phyloP scores from a whole-genome alignment of 2,329 filamentous ascomycete genomes.

The Clathrospora elynae region DNA sequence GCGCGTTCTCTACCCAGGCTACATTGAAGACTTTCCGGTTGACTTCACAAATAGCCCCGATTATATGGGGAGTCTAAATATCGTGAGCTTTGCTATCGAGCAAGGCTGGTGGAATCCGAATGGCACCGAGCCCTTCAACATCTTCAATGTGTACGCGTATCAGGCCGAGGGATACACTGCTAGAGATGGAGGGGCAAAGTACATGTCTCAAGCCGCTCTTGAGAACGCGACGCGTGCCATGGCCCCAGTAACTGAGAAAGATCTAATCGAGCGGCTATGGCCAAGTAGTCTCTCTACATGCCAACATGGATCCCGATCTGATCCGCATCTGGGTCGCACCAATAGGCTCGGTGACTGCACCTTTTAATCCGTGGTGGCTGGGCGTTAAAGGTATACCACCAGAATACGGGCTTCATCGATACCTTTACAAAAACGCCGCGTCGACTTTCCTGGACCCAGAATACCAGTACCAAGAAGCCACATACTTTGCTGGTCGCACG shows the following conservation, averaged over 20 bases:
- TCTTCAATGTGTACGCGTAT: conserved; percentile 44
- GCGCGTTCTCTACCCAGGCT: conserved; percentile 44
- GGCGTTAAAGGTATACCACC: conserved; percentile 39
- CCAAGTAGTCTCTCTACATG: conserved; percentile 38
- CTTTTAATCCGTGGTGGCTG: conserved; percentile 45
- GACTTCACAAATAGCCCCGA: conserved; percentile 38
- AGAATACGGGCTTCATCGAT: conserved; percentile 44
- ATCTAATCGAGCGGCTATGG: conserved; percentile 53
- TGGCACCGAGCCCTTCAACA: conserved; percentile 42
- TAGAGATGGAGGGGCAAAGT: conserved; percentile 45
- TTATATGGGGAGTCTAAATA: conserved; percentile 43
- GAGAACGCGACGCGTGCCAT: conserved; percentile 49
- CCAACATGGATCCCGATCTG: conserved; percentile 36
- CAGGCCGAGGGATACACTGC: conserved; percentile 37
- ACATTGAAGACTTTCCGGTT: conserved; percentile 46
- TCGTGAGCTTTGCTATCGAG: conserved; percentile 44
- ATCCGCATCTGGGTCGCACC: conserved; percentile 45
- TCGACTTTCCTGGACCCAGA: conserved; percentile 43
- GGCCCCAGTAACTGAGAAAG: conserved; percentile 56
- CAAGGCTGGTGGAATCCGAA: conserved; percentile 45
- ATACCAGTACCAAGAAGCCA: conserved; percentile 40
- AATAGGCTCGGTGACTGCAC: conserved; percentile 43
- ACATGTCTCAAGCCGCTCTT: conserved; percentile 46
- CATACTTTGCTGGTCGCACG: conserved; percentile 32
- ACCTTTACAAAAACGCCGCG: conserved; percentile 42